Base-by-base conservation (phyloP, 495 filamentous ascomycete genomes). In the Penicillium paxilli region DNA sequence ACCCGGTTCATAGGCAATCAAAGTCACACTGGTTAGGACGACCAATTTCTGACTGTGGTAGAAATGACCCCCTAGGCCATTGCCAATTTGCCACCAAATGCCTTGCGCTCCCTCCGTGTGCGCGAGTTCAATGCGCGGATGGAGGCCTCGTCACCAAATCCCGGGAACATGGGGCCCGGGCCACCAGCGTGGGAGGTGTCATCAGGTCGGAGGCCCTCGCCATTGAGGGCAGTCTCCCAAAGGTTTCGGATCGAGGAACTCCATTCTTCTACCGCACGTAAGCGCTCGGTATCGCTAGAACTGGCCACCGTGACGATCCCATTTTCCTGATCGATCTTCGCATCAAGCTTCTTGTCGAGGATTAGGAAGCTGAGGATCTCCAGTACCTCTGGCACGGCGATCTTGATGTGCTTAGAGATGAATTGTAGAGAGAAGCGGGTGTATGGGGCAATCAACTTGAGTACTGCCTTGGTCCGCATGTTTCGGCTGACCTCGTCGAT, bases 401-500 rank as follows among this genome's bases (percentile, higher is more conserved):
- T 96, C 56, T 87, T 87, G 32, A 98, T 86, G 59, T 89, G 84
- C 52, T 87, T 85, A 22, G 91, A 91, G 57, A 98, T 88, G 74
- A 96, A 96, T 35, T 77, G 73, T 25, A 98, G 76, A 22, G 84
- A 86, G 81, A 98, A 97, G 23, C 91, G 87, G 3, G 91, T 95
- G 74, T 98, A 98, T 0, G 94, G 93, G 5, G 92, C 90, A 49
- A 98, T 94, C 33, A 98, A 71, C 73, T 96, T 97, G 25, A 96
- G 75, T 3, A 98, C 86, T 1, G 91, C 94, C 73, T 95, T 96
- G 53, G 92, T 98, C 28, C 94, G 90, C 85, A 98, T 94, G 72
- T 96, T 97, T 12, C 94, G 90, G 44, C 94, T 98, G 51, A 98
- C 94, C 70, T 98, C 94, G 72, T 97, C 94, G 56, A 98, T 98